These are phyloP conservation scores for Aspergillus sojae DNA, from an alignment of 2,329 filamentous ascomycete genomes.

Conservation along the genomic window DNA sequence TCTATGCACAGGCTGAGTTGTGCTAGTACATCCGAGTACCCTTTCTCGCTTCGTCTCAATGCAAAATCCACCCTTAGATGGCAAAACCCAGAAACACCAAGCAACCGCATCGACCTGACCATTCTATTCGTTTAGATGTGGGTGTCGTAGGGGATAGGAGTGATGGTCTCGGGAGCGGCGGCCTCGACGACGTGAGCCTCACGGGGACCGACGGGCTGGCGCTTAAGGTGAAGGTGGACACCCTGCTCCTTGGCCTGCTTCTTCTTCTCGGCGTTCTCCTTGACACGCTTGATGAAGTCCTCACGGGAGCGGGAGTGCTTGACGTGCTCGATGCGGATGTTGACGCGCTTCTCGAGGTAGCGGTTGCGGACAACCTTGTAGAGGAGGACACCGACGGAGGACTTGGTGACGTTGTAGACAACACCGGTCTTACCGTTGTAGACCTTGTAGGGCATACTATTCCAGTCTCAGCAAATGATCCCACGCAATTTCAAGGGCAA, in stretches of 20 bases:
- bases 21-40: conserved; percentile 43
- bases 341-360: conserved; percentile 99
- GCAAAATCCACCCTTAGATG: conserved; percentile 38
- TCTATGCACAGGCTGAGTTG: conserved; percentile 46
- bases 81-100: conserved; percentile 43
- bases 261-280: conserved; percentile 92
- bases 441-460: conserved; percentile 97
- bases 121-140: conserved; percentile 73
- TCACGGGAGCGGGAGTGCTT: conserved; percentile 91
- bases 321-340: conserved; percentile 98
- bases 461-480: conserved; percentile 31
- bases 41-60: conserved; percentile 42
- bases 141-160: conserved; percentile 94
- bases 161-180: conserved; percentile 87
- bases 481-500: conserved; percentile 14
- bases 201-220: conserved; percentile 78
- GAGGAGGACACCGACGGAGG: conserved; percentile 96
- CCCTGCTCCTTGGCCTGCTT: conserved; percentile 90
- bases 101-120: conserved; percentile 41
- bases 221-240: conserved; percentile 87
- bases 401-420: conserved; percentile 99
- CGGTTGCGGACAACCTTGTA: conserved; percentile 99
- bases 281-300: conserved; percentile 94
- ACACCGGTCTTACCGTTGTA: conserved; percentile 99
- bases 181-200: conserved; percentile 80